Base-by-base conservation (phyloP, 176 grass and related monocot genomes). In the Oryza meyeriana region DNA sequence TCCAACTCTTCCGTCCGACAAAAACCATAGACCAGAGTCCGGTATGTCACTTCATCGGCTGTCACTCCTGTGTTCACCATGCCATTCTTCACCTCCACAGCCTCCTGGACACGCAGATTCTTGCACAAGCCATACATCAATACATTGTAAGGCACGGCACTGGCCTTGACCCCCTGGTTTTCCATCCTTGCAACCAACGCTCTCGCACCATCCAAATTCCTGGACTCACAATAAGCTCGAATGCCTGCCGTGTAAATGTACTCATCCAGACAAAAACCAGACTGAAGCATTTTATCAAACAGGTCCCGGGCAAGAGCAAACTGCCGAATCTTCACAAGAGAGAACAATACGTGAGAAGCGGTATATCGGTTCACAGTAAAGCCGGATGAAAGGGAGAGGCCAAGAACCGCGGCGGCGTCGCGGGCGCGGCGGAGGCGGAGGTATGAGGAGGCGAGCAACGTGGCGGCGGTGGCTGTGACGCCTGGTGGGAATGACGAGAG, bases 71-170 rank as follows among this genome's bases (percentile, higher is more conserved):
- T 93, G 7, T 12, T 32, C 28, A 72, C 74, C 81, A 94, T 74
- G 27, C 59, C 14, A 26, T 90, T 70, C 72, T 86, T 90, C 47
- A 94, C 71, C 75, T 80, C 81, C 58, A 88, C 31, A 40, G 91
- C 94, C 66, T 97, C 72, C n/a, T 30, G 76, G 39, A 82, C 85
- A 8, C 25, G 24, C n/a, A 61, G 29, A 42, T 89, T 88, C 85
- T 79, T 97, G 79, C 91, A 83, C 31, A 92, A 41, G 8, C 94
- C 91, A 69, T 94, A 93, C 28, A 94, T 90, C 85, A 97, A 67
- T 59, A 89, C 85, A 84, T 97, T 97, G 74, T 94, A 97, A 9
- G 91, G 79, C 69, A 92, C 83, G 4, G 79, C 79, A 11, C 84
- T 92, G 36, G n/a, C 52, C 72, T 85, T 77, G 65, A 89, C 28